phyloP scores from a whole-genome alignment of 2,329 filamentous ascomycete species.

The Fusarium piperis region DNA sequence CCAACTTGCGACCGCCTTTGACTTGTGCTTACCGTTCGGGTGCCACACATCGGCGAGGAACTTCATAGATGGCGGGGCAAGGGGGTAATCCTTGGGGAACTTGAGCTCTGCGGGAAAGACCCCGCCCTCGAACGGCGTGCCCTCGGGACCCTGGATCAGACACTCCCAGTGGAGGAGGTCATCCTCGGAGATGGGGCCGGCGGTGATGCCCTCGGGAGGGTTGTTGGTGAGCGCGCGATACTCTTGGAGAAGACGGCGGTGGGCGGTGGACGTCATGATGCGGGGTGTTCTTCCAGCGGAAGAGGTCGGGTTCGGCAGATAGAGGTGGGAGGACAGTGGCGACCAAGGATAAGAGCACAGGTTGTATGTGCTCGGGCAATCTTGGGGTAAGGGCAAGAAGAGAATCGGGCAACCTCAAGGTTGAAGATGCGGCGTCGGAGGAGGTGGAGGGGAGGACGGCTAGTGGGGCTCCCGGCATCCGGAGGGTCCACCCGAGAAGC shows the following conservation, averaged over 20 bases:
- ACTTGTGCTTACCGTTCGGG: conserved; percentile 79
- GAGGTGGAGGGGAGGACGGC: conserved; percentile 31
- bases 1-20: neutral
- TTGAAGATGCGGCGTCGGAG: conserved; percentile 15
- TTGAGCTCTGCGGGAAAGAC: conserved; percentile 94
- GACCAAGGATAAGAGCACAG: neutral
- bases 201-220: conserved; percentile 96
- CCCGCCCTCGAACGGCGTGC: conserved; percentile 94
- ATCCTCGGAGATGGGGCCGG: conserved; percentile 91
- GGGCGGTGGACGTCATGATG: conserved; percentile 69
- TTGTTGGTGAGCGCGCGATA: conserved; percentile 94
- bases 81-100: conserved; percentile 96
- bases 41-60: conserved; percentile 96
- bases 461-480: conserved; percentile 23
- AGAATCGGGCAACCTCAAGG: neutral
- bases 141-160: conserved; percentile 93
- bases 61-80: conserved; percentile 94
- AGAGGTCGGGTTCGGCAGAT: neutral
- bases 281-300: neutral
- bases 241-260: conserved; percentile 91
- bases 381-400: neutral
- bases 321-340: neutral
- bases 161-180: conserved; percentile 98
- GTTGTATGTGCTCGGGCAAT: neutral
- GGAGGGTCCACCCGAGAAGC: neutral